These are phyloP conservation scores for Geum urbanum DNA, from an alignment of 306 rosid genomes.

Conservation along the genomic window DNA sequence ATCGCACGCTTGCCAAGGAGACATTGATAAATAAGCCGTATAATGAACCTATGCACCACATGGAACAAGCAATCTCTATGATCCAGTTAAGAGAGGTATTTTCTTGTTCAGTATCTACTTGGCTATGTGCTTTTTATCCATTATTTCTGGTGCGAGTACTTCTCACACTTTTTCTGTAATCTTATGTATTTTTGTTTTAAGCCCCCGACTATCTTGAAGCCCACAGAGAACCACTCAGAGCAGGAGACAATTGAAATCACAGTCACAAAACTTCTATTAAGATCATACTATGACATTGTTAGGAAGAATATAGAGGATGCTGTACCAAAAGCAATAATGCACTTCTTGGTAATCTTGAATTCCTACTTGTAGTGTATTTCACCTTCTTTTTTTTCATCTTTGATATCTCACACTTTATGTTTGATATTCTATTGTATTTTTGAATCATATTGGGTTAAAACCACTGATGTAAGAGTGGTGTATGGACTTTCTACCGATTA, in stretches of 20 bases:
- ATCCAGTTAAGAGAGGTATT: slow-evolving; percentile 87
- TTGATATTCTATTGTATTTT: neutral
- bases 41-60: slow-evolving; percentile 50
- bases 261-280: slow-evolving; percentile 73
- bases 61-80: slow-evolving; percentile 69
- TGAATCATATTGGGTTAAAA: neutral
- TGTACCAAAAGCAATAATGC: slow-evolving; percentile 94
- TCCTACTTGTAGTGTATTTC: neutral
- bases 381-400: too few species aligned
- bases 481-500: neutral
- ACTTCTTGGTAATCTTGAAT: slow-evolving; percentile 75
- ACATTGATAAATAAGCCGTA: slow-evolving; percentile 39
- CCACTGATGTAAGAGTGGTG: neutral
- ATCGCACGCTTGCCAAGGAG: slow-evolving; percentile 56
- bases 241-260: slow-evolving; percentile 73
- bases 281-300: slow-evolving; percentile 91
- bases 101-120: slow-evolving; percentile 8
- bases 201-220: slow-evolving; percentile 94
- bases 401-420: too few species aligned
- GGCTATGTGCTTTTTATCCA: slow-evolving; percentile 9
- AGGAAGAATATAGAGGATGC: slow-evolving; percentile 84
- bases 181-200: slow-evolving; percentile 28
- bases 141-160: neutral
- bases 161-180: slow-evolving; percentile 16
- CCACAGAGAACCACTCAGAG: slow-evolving; percentile 77